Evolutionary conservation across 2,329 filamentous ascomycete genomes (phyloP), one percentile per base, ranked within the genome.

Genomic region (Claviceps sp.): DNA sequence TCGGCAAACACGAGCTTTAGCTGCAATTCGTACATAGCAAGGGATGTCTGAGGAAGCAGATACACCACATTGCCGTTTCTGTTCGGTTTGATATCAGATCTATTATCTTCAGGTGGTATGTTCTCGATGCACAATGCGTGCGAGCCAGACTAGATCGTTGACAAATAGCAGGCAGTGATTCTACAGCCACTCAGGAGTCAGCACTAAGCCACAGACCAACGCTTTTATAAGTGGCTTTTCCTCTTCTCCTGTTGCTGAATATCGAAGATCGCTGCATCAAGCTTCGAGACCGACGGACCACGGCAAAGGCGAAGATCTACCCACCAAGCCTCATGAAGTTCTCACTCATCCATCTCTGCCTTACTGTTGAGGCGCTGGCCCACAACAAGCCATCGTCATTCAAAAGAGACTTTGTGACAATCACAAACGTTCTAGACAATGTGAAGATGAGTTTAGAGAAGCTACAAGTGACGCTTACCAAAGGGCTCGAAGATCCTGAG

Each of bases 331-430:
- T 36, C 6, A 50, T 50, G 49, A 50, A 46, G 49, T 22, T 40
- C 34, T 40, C 60, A 60, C 36, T 62, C 63, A 14, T 46, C 29
- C 5, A 16, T 5, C 34, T 44, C 3, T 42, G 49, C 43, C 22
- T 50, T 11, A n/a, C 36, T 13, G 43, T 20, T 11, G 16, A 29
- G 44, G 49, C 43, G 17, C 37, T 50, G 22, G 49, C 42, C 36
- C 29, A 46, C 20, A 11, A 45, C 13, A 11, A 43, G 20, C 11
- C 22, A 2, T 6, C 23, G 7, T 8, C 34, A 8, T 7, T 23
- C 20, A 39, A 22, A 40, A 43, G 49, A 29, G 43, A 50, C 42
- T 9, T 50, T n/a, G 20, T 34, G 3, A 50, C 49, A 4, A 46
- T 50, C 22, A 46, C 43, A 4, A 8, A 22, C 17, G 36, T 46